Conservation (phyloP, 2,329 filamentous ascomycete species). For the Fusarium pseudoanthophilum region DNA sequence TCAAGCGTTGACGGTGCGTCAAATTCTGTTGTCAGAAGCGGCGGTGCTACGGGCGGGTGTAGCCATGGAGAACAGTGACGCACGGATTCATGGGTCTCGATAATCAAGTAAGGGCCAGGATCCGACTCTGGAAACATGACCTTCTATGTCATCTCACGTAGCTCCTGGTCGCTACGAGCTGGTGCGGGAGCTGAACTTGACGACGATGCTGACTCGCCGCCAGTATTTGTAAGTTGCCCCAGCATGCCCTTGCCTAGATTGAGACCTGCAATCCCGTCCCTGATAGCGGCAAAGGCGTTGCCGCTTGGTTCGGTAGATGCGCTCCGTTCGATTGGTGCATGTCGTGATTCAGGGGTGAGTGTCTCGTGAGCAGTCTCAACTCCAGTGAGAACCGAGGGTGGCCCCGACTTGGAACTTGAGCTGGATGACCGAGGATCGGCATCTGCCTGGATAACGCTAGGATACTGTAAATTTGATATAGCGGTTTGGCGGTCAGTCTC, state of each 20-base stretch:
- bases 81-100: slow-evolving; percentile 46
- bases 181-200: slow-evolving; percentile 30
- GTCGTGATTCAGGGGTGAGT: slow-evolving; percentile 55
- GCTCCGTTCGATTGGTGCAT: slow-evolving; percentile 56
- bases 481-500: slow-evolving; percentile 55
- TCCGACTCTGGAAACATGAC: slow-evolving; percentile 51
- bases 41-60: background rate
- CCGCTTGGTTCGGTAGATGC: slow-evolving; percentile 56
- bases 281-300: slow-evolving; percentile 58
- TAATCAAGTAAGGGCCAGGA: slow-evolving; percentile 48
- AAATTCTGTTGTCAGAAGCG: slow-evolving; percentile 11
- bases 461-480: slow-evolving; percentile 49
- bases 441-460: slow-evolving; percentile 42
- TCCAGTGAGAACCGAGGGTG: slow-evolving; percentile 66
- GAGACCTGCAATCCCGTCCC: slow-evolving; percentile 60
- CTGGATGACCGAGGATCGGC: slow-evolving; percentile 43
- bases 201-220: slow-evolving; percentile 40
- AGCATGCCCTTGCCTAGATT: slow-evolving; percentile 61
- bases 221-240: slow-evolving; percentile 45
- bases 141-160: slow-evolving; percentile 60
- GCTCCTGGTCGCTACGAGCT: slow-evolving; percentile 53
- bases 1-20: background rate
- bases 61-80: slow-evolving; percentile 19
- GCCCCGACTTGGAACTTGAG: slow-evolving; percentile 52
- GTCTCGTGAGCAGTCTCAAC: slow-evolving; percentile 68